Evolutionary conservation across 805 yeast genomes (phyloP).

Genomic region (Pichia nakasei): DNA sequence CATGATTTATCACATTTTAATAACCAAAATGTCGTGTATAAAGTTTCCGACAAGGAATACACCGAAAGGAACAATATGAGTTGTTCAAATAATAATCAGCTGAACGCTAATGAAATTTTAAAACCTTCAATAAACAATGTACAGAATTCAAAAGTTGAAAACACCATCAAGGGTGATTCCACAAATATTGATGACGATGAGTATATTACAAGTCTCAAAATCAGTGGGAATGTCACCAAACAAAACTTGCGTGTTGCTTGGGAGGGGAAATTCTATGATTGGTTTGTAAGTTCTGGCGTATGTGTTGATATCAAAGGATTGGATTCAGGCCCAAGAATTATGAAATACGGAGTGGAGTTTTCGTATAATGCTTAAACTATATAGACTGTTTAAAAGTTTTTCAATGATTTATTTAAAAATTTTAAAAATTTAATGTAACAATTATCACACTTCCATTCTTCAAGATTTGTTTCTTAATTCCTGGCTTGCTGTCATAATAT

Average conservation of each 20-base stretch:
- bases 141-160: no score
- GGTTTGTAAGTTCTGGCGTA: conserved; percentile 68
- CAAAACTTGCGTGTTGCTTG: conserved; percentile 58
- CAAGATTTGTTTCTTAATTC: not conserved
- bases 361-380: conserved; percentile 55
- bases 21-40: conserved; percentile 7
- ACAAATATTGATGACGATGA: conserved; percentile 1
- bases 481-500: not conserved
- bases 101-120: no score
- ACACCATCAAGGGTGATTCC: no score
- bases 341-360: conserved; percentile 49
- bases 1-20: not conserved
- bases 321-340: conserved; percentile 36
- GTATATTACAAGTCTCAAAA: conserved; percentile 53
- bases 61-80: not conserved
- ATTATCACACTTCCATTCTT: not conserved
- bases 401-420: no score
- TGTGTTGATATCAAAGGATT: conserved; percentile 36
- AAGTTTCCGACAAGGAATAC: conserved; percentile 1
- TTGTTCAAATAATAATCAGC: not conserved
- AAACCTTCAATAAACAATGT: no score
- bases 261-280: conserved; percentile 83
- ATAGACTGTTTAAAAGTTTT: no score
- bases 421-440: no score
- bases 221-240: conserved; percentile 61